These are phyloP conservation scores for Tetrapisispora phaffii DNA, from an alignment of 805 yeast genomes.

Conservation along the genomic window DNA sequence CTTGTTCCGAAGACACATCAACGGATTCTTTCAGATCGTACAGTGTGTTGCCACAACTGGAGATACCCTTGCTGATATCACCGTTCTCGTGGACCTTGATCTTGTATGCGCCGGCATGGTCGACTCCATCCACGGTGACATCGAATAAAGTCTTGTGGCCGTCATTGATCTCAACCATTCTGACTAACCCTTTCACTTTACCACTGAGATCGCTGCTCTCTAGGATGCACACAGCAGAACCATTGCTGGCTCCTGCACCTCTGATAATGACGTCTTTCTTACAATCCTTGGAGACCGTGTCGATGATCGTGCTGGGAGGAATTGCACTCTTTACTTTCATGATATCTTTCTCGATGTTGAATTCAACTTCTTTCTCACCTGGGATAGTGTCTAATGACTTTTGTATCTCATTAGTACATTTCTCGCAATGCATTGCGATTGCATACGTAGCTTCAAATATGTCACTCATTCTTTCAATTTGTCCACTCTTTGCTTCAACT, in stretches of 20 bases:
- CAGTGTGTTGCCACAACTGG: conserved; percentile 49
- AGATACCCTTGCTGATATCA: conserved; percentile 63
- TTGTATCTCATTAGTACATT: conserved; percentile 55
- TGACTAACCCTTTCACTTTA: conserved; percentile 72
- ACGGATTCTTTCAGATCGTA: conserved; percentile 28
- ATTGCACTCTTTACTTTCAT: conserved; percentile 59
- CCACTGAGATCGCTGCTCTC: conserved; percentile 53
- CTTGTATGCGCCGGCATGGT: conserved; percentile 49
- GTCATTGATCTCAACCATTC: conserved; percentile 61
- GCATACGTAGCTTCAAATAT: conserved; percentile 60
- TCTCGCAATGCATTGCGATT: conserved; percentile 71
- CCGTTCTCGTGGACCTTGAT: conserved; percentile 66
- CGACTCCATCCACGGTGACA: conserved; percentile 63
- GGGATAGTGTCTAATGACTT: conserved; percentile 41
- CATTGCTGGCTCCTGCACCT: conserved; percentile 79
- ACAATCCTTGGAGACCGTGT: conserved; percentile 48
- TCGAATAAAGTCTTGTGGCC: conserved; percentile 51
- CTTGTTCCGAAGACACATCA: conserved; percentile 26
- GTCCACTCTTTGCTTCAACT: background rate
- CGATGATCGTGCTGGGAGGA: conserved; percentile 69
- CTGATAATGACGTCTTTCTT: conserved; percentile 89
- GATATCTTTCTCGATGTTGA: conserved; percentile 45
- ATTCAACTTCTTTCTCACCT: conserved; percentile 47
- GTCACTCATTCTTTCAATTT: background rate
- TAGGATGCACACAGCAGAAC: conserved; percentile 84